Evolutionary conservation across 306 rosid species (phyloP).

Genomic region (Hippophae rhamnoides): DNA sequence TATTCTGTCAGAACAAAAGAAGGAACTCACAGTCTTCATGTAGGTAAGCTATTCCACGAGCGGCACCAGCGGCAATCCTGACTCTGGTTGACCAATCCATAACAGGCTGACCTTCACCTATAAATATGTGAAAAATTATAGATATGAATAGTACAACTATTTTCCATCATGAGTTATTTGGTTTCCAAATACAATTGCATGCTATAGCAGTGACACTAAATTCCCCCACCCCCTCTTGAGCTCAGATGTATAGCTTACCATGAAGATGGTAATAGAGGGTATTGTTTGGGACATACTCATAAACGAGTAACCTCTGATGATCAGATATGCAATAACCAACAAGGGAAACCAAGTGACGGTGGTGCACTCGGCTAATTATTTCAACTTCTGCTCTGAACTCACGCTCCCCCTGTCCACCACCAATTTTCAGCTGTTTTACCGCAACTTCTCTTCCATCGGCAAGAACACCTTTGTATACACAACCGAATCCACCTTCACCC

Average conservation of each 20-base stretch:
- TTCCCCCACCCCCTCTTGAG: constrained; percentile 6
- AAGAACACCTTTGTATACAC: constrained; percentile 83
- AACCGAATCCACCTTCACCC: constrained; percentile 99
- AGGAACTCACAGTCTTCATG: constrained; percentile 86
- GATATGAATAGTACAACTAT: background rate
- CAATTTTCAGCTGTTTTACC: constrained; percentile 85
- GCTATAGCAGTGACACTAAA: background rate
- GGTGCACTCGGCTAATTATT: constrained; percentile 90
- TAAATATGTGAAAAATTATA: constrained; percentile 15
- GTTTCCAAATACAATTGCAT: constrained; percentile 3
- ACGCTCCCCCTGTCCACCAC: constrained; percentile 96
- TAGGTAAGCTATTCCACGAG: constrained; percentile 92
- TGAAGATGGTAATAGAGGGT: constrained; percentile 91
- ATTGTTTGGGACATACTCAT: constrained; percentile 69
- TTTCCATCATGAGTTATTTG: background rate
- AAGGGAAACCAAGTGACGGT: constrained; percentile 92
- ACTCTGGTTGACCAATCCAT: constrained; percentile 79
- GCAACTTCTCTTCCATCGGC: constrained; percentile 85
- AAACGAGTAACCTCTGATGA: constrained; percentile 85
- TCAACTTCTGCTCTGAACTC: constrained; percentile 98
- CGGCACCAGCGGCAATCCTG: constrained; percentile 88
- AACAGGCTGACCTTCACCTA: constrained; percentile 50
- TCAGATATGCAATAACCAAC: constrained; percentile 93
- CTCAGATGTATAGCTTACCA: constrained; percentile 46
- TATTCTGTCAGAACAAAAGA: constrained; percentile 4